Percentiles rank a stretch among this genome's conserved stretches.
phyloP scores from a whole-genome alignment of 2,329 filamentous ascomycete species.

The Aspergillus tubingensis region DNA sequence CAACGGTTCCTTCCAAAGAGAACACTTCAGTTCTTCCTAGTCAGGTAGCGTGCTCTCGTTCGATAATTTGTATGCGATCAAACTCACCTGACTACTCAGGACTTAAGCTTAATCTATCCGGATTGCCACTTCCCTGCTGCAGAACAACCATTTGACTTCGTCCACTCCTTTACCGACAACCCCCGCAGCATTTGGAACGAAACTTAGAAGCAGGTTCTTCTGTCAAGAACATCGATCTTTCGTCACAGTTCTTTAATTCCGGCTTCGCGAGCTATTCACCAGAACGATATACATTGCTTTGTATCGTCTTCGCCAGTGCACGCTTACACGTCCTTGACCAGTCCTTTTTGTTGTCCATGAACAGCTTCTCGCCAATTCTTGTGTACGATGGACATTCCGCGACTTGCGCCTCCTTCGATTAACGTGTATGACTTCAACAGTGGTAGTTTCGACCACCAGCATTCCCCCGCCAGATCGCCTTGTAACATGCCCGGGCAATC shows the following conservation, averaged over 20 bases:
- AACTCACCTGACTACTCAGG: not conserved
- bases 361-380: conserved; percentile 23
- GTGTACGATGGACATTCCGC: conserved; percentile 50
- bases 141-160: not conserved
- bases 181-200: conserved; percentile 4
- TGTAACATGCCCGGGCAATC: conserved; percentile 46
- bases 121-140: not conserved
- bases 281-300: not conserved
- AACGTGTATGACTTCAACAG: conserved; percentile 45
- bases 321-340: not conserved
- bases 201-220: conserved; percentile 25
- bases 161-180: not conserved
- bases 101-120: conserved; percentile 3
- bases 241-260: not conserved
- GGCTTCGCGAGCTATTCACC: not conserved
- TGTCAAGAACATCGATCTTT: conserved; percentile 6
- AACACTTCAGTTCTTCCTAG: not conserved
- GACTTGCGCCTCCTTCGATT: conserved; percentile 45
- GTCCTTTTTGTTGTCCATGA: conserved; percentile 14
- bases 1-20: not conserved
- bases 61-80: not conserved
- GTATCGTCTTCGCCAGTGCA: conserved; percentile 2
- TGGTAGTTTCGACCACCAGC: conserved; percentile 33
- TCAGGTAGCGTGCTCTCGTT: not conserved
- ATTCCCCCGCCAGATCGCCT: conserved; percentile 38